These are phyloP conservation scores for Alternaria triticina DNA, from an alignment of 2,329 filamentous ascomycete species.

Conservation along the genomic window DNA sequence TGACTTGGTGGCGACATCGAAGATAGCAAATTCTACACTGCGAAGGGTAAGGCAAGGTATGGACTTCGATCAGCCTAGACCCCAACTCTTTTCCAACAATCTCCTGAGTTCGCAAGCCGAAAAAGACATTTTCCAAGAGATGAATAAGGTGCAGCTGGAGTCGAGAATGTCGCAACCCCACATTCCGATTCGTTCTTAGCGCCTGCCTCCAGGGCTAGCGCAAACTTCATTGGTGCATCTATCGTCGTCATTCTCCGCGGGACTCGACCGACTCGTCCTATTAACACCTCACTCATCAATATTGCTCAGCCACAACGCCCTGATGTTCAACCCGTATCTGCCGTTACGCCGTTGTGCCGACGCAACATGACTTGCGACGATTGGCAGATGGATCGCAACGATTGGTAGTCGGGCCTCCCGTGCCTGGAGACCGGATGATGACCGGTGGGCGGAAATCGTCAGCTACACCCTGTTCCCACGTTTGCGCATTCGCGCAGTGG, in stretches of 20 bases:
- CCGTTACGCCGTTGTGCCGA: conserved; percentile 6
- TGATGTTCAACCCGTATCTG: neutral
- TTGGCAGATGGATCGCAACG: too few species aligned
- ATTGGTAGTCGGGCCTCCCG: neutral
- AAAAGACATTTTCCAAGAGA: neutral
- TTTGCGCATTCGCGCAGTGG: conserved; percentile 29
- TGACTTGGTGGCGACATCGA: neutral
- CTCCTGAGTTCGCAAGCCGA: neutral
- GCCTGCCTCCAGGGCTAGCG: neutral
- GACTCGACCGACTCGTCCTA: neutral
- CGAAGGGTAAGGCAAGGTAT: neutral
- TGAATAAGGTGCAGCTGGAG: conserved; percentile 12
- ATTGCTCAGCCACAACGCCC: conserved; percentile 13
- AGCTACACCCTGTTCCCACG: conserved; percentile 17
- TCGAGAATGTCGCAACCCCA: neutral
- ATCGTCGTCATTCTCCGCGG: neutral
- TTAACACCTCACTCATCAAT: conserved; percentile 11
- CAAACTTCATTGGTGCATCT: neutral
- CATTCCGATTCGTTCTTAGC: conserved; percentile 3
- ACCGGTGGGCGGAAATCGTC: conserved; percentile 9
- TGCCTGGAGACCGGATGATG: conserved; percentile 16
- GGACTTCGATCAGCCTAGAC: neutral
- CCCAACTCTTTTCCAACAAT: neutral
- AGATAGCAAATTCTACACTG: neutral
- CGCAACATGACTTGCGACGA: neutral